phyloP scores from a whole-genome alignment of 139 green algal species.

The Chlamydomonas sp. region DNA sequence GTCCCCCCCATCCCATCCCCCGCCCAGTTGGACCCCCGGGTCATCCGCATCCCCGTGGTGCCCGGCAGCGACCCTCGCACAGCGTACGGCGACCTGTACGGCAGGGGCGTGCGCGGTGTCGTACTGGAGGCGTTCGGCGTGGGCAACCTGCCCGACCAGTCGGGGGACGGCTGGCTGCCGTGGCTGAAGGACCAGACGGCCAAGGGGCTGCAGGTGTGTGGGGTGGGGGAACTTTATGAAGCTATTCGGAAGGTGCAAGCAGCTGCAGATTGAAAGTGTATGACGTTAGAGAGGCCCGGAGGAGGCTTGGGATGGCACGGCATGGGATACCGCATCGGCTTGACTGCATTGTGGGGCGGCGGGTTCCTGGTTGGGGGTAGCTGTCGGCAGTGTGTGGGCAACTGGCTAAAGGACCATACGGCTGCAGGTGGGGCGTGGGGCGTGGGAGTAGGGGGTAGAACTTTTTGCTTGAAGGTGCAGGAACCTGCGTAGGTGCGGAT shows the following conservation, averaged over 20 bases:
- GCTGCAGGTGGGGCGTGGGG: too few species aligned
- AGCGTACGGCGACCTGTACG: constrained; percentile 84
- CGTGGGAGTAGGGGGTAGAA: too few species aligned
- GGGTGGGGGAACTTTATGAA: background rate
- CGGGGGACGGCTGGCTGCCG: constrained; percentile 75
- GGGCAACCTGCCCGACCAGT: constrained; percentile 90
- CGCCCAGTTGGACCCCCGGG: constrained; percentile 71
- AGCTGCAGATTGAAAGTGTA: too few species aligned
- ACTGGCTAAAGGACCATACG: too few species aligned
- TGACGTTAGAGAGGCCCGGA: too few species aligned
- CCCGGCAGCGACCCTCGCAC: constrained; percentile 80
- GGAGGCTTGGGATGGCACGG: too few species aligned
- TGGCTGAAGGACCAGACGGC: constrained; percentile 83
- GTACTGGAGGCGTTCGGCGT: constrained; percentile 94
- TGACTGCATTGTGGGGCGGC: too few species aligned
- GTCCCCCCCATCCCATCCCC: background rate
- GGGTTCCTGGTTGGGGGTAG: too few species aligned
- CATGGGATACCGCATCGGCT: too few species aligned
- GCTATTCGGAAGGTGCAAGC: background rate
- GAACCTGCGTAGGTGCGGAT: too few species aligned
- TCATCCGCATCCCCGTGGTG: constrained; percentile 88
- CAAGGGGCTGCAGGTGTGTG: constrained; percentile 65
- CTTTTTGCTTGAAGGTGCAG: too few species aligned
- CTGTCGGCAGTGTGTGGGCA: too few species aligned
- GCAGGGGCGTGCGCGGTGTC: constrained; percentile 75